Evolutionary conservation across 2,329 filamentous ascomycete genomes (phyloP).

Genomic region (Coniochaeta hoffmannii): DNA sequence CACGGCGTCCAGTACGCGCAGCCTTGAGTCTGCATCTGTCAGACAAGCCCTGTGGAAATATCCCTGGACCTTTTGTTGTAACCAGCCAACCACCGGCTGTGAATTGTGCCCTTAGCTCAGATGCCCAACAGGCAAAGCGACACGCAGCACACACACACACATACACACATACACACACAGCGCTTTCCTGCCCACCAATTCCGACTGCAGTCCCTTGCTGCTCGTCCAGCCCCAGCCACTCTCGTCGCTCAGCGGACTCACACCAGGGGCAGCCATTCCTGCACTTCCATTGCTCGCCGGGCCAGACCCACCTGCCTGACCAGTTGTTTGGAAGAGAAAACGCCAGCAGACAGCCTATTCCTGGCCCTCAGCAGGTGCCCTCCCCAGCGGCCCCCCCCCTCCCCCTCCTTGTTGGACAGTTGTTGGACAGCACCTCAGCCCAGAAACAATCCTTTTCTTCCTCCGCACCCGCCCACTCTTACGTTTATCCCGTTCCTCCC

Average conservation of each 20-base stretch:
- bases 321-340: conserved; percentile 1
- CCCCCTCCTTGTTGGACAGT: too few species aligned
- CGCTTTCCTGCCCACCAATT: neutral
- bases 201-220: neutral
- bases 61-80: neutral
- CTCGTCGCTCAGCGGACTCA: neutral
- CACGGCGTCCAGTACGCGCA: too few species aligned
- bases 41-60: neutral
- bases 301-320: neutral
- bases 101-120: neutral
- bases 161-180: neutral
- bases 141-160: neutral
- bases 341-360: conserved; percentile 1
- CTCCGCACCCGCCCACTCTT: conserved; percentile 12
- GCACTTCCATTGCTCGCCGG: neutral
- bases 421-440: neutral
- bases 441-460: conserved; percentile 18
- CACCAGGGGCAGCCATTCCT: neutral
- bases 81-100: neutral
- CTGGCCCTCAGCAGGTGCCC: conserved; percentile 8
- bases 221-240: neutral
- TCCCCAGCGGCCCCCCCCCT: conserved; percentile 6
- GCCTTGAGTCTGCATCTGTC: neutral
- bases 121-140: neutral
- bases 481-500: conserved; percentile 9